Base-by-base conservation (phyloP, 108 stramenopile genomes). In the Skeletonema marinoi region DNA sequence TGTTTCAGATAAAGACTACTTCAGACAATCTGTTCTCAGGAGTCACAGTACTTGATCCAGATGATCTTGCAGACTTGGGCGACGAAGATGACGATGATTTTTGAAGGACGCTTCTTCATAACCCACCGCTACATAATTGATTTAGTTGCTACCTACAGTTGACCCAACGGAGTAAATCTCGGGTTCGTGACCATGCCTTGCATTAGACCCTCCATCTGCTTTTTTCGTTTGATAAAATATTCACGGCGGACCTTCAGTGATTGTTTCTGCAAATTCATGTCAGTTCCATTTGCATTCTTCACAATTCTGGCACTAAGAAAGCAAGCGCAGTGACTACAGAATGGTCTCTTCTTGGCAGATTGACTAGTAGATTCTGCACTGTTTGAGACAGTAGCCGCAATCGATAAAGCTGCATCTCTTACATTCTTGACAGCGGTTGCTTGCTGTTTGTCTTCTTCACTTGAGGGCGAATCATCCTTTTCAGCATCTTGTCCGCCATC, bases 261-360 rank as follows among this genome's bases (percentile, higher is more conserved):
- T 71, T 82, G 66, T 42, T 67, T 82, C 54, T 73, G 82, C n/a
- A 77, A 61, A 50, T 68, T 68, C 71, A 82, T 77, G 65, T 82
- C 82, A 38, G 82, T 77, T 16, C 82, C 82, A 68, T 82, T 82
- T 36, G 75, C 82, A 73, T 82, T 82, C 50, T 82, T 82, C 31
- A 77, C 72, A 41, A 82, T 69, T 32, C 81, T 59, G 46, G 81
- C 81, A 46, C 42, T 60, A 35, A 82, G 44, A 60, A 82, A 82
- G 29, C 67, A 60, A 42, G 39, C 35, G 35, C 81, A 82, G 10
- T 75, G 60, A 30, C 51, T 64, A 70, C 78, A 78, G 59, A 33
- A 38, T 21, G 58, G 4, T 3, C 17, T 63, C 33, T 36, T 63
- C 32, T n/a, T 63, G 17, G 42, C 8, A 31, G 66, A 31, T 51